phyloP scores from a whole-genome alignment of 106 monocot species.

The Acorus gramineus region DNA sequence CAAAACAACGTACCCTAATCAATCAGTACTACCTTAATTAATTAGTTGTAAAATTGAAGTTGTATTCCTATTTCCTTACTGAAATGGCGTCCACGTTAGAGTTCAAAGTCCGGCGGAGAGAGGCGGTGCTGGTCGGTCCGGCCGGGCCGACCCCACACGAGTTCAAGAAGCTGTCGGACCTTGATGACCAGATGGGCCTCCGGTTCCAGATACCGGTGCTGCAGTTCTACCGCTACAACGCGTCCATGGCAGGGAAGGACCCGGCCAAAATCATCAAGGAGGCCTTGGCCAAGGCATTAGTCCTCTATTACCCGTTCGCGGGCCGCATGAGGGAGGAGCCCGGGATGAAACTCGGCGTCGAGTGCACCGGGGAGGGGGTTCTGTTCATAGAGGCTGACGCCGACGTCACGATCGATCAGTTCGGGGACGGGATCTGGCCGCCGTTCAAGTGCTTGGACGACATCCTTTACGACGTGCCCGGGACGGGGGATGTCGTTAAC shows the following conservation, averaged over 20 bases:
- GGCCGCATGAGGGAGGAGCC: slow-evolving; percentile 17
- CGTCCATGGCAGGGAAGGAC: slow-evolving; percentile 8
- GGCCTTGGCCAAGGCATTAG: slow-evolving; percentile 28
- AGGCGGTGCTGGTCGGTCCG: slow-evolving; percentile 2
- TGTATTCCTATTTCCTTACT: too few species aligned
- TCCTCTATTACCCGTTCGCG: slow-evolving; percentile 41
- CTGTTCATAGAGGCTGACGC: slow-evolving; percentile 38
- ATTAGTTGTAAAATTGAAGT: too few species aligned
- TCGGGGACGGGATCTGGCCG: slow-evolving; percentile 8
- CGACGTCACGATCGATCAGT: slow-evolving; percentile 14
- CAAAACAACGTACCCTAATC: too few species aligned
- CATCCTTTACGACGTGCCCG: slow-evolving; percentile 16
- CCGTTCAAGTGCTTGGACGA: slow-evolving; percentile 25
- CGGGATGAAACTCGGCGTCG: slow-evolving; percentile 27
- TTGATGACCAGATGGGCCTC: too few species aligned
- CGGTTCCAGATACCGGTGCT: not conserved
- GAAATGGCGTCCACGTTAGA: too few species aligned
- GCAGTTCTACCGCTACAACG: slow-evolving; percentile 3
- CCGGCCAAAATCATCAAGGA: slow-evolving; percentile 22
- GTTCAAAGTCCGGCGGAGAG: too few species aligned
- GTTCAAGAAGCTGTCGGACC: too few species aligned
- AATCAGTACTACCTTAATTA: too few species aligned
- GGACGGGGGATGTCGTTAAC: slow-evolving; percentile 11
- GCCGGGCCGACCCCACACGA: not conserved
- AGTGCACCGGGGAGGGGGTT: slow-evolving; percentile 36